Evolutionary conservation across 2,329 filamentous ascomycete genomes (phyloP), one percentile per base, ranked within the genome.

Genomic region (Penicillium psychrosexuale): DNA sequence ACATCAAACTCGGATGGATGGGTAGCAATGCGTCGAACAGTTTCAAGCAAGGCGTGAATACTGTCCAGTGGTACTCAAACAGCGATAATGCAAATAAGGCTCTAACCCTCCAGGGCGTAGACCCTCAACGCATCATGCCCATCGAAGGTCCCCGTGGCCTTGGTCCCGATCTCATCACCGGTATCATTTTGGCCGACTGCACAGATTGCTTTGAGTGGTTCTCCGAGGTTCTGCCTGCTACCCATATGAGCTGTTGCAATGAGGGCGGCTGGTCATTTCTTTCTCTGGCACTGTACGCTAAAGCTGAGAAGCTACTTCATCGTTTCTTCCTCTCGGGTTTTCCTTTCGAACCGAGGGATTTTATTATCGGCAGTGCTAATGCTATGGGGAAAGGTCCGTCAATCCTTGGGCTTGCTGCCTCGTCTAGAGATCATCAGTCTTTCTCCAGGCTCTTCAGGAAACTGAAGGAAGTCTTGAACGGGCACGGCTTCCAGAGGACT

Each of bases 221-320:
- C 5, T 40, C 55, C 7, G 17, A 42, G 3, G 13, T 37, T 3
- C 12, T 53, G 12, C 45, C 51, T 36, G 34, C 8, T 22, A 33
- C 3, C 11, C 44, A 5, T 8, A 38, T 24, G 30, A 31, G 28
- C 39, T 49, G 54, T 19, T 56, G 48, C 30, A 64, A 63, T 27
- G 30, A 56, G 31, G 31, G 31, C 8, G 61, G 61, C 13, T 62
- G 61, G 62, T 47, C 39, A 6, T 62, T 57, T 33, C 27, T 53
- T 11, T 33, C 59, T 38, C 46, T 63, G 15, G 56, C 48, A 11
- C 8, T 52, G 2, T 19, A 55, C 17, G 36, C 40, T 11, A 42
- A 22, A 15, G 22, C 51, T 3, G 30, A 15, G 11, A 53, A 27
- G 7, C 5, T 53, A 19, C 28, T 53, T 36, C 13, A 39, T 30